A percentile compares a stretch with the other conserved stretches of the same genome.
These are phyloP conservation scores for Aspergillus viridinutans DNA, from an alignment of 2,329 filamentous ascomycete genomes.

Conservation along the genomic window DNA sequence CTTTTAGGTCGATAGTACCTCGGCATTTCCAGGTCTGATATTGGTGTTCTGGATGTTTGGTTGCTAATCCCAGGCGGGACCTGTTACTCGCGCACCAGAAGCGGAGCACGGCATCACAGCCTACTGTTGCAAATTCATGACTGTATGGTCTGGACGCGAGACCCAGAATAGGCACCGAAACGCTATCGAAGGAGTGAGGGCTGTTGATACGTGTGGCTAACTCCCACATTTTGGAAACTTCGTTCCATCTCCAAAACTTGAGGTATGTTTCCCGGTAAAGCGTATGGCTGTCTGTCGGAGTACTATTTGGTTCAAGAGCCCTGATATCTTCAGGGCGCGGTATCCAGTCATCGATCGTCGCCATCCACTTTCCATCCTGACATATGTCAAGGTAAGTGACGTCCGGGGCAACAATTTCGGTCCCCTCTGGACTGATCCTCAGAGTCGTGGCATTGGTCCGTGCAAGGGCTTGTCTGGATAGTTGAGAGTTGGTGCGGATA, in stretches of 20 bases:
- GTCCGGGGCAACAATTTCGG: conserved; percentile 70
- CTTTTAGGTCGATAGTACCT: conserved; percentile 49
- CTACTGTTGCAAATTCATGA: conserved; percentile 76
- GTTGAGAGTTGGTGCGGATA: conserved; percentile 69
- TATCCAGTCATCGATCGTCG: conserved; percentile 86
- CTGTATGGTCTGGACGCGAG: conserved; percentile 66
- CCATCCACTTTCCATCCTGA: conserved; percentile 80
- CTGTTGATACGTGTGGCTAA: conserved; percentile 78
- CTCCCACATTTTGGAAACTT: conserved; percentile 57
- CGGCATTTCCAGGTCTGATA: conserved; percentile 72
- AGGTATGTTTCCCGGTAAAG: conserved; percentile 67
- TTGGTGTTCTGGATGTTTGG: conserved; percentile 46
- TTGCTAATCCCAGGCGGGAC: conserved; percentile 62
- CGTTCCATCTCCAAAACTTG: conserved; percentile 80
- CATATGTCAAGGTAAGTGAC: conserved; percentile 73
- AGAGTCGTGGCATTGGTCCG: conserved; percentile 81
- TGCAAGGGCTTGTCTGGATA: conserved; percentile 83
- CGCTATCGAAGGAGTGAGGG: conserved; percentile 63
- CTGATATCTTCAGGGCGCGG: conserved; percentile 67
- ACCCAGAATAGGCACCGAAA: conserved; percentile 61
- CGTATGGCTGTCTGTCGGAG: conserved; percentile 42
- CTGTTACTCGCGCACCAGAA: conserved; percentile 75
- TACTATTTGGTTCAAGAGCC: conserved; percentile 44
- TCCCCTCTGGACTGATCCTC: conserved; percentile 68
- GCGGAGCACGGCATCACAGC: conserved; percentile 71